Base-by-base conservation (phyloP, 176 grass and related monocot genomes). In the Rhynchospora tenuis region DNA sequence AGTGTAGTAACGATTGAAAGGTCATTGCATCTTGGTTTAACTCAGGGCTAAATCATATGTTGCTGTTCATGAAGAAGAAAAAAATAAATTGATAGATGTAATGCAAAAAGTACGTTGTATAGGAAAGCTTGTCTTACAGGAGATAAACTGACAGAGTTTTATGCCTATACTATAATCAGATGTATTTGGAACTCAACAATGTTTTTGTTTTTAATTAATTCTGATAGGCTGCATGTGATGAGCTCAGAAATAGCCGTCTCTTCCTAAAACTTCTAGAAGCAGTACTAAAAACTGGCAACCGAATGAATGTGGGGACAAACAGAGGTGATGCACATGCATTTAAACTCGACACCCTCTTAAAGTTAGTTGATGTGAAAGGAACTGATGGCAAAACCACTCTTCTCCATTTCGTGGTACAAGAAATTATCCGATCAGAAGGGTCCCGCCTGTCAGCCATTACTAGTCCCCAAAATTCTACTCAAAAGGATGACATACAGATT, bases 251-350 rank as follows among this genome's bases (percentile, higher is more conserved):
- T 45, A 99, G 97, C 88, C 88, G 88, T 14, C 71, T 99, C 48
- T 99, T 99, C 69, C 83, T 93, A 57, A 99, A 99, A 83, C 91
- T 99, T 73, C 97, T 99, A n/a, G 97, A 99, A 79, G 97, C 97
- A n/a, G 91, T 99, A 54, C 88, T 99, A 17, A 99, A 99, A 83
- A 99, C 97, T 1, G 97, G 97, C 26, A 99, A 99, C 86, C 87
- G 97, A 83, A 99, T 99, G 97, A 99, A 99, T 80, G 96, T 99
- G 38, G 96, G 96, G 50, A 99, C 96, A 84, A 95, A 99, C 59
- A 89, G 96, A 28, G 96, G 96, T 0, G 96, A 99, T 63, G 96
- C 96, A 0, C 93, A 92, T 14, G 96, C 96, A 0, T 99, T 99
- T 89, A 99, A 99, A 84, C 96, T 99, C 29, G 96, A 99, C 56